Conservation (phyloP, 2,329 filamentous ascomycete species). For the Aspergillus intermedius region DNA sequence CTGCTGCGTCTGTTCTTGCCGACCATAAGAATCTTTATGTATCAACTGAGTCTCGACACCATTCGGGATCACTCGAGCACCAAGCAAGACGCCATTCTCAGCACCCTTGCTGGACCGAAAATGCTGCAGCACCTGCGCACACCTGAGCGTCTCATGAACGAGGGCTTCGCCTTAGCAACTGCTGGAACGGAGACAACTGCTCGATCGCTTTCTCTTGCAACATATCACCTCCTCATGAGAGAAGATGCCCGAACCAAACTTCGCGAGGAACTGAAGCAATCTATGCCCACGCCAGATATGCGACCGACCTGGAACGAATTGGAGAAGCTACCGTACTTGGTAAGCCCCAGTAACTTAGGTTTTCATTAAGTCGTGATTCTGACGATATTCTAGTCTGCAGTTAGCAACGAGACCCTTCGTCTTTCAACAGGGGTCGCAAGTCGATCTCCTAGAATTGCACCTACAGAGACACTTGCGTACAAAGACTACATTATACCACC, state of each 20-base stretch:
- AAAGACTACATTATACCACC: slow-evolving; percentile 26
- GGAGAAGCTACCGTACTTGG: slow-evolving; percentile 38
- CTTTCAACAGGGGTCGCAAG: slow-evolving; percentile 34
- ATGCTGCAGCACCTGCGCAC: slow-evolving; percentile 14
- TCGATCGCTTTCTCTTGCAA: slow-evolving; percentile 19
- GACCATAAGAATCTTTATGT: slow-evolving; percentile 12
- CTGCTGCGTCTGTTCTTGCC: slow-evolving; percentile 8
- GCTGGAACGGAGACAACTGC: slow-evolving; percentile 38
- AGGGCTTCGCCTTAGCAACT: slow-evolving; percentile 31
- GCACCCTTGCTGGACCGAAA: slow-evolving; percentile 7
- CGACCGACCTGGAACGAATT: slow-evolving; percentile 24
- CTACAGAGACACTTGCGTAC: slow-evolving; percentile 21
- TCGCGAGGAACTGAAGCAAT: slow-evolving; percentile 20
- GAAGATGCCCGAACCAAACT: slow-evolving; percentile 12
- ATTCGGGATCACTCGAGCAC: slow-evolving; percentile 3
- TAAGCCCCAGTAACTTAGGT: slow-evolving; percentile 2
- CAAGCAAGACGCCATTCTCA: slow-evolving; percentile 8
- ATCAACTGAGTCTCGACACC: slow-evolving; percentile 1
- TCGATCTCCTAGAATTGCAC: slow-evolving; percentile 22
- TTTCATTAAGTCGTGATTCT: neutral
- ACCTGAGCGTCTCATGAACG: slow-evolving; percentile 28
- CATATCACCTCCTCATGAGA: slow-evolving; percentile 21
- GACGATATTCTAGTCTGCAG: slow-evolving; percentile 5
- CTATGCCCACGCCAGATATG: slow-evolving; percentile 20
- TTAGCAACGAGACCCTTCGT: slow-evolving; percentile 28